These are phyloP conservation scores for Trichoderma breve DNA, from an alignment of 2,329 filamentous ascomycete genomes.

Conservation along the genomic window DNA sequence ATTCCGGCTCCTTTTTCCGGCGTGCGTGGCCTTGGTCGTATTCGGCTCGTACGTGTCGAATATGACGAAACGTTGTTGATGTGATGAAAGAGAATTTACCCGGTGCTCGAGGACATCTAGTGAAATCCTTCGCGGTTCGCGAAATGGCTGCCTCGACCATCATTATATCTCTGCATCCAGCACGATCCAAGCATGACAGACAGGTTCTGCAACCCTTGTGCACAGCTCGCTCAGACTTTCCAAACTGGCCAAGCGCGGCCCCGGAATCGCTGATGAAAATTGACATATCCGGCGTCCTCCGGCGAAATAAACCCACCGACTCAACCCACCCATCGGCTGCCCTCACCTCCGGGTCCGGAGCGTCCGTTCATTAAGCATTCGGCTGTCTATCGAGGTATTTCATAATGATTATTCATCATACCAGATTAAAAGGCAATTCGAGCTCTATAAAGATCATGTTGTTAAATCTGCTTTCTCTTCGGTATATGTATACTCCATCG, in stretches of 20 bases:
- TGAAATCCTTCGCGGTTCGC: not conserved
- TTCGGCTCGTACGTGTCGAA: not conserved
- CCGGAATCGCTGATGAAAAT: not conserved
- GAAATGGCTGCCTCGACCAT: not conserved
- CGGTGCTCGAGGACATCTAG: not conserved
- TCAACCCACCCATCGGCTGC: not conserved
- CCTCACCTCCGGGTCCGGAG: not conserved
- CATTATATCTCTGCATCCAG: not conserved
- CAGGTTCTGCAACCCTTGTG: not conserved
- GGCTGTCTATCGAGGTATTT: not conserved
- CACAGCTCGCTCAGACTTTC: conserved; percentile 15
- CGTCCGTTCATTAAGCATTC: not conserved
- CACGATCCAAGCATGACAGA: not conserved
- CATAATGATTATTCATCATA: not conserved
- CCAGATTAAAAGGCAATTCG: not conserved
- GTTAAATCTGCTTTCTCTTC: not conserved
- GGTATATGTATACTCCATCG: not conserved
- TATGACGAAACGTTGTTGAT: not conserved
- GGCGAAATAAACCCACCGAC: not conserved
- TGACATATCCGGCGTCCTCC: not conserved
- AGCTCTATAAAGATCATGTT: not conserved
- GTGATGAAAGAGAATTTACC: not conserved
- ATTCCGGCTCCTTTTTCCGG: not conserved
- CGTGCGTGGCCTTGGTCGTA: not conserved
- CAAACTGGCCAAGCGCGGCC: conserved; percentile 13